Conservation (phyloP, 1,284 basidiomycete genomes). For the Leccinum cinnamomeum region DNA sequence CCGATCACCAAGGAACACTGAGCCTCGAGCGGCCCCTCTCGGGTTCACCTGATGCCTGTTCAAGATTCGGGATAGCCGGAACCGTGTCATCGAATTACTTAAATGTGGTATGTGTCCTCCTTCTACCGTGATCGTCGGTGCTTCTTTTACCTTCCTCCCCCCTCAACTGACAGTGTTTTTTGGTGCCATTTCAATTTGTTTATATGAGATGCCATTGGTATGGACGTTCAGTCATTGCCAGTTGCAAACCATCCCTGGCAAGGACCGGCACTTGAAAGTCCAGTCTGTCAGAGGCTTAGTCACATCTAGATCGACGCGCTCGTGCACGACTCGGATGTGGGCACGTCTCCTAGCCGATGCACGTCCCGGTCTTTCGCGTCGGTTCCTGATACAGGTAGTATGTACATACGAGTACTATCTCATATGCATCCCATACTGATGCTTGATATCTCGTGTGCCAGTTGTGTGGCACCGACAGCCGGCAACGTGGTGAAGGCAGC, state of each 20-base stretch:
- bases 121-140: not conserved
- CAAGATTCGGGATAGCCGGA: not conserved
- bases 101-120: not conserved
- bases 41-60: not conserved
- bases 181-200: not conserved
- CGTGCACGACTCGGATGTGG: not conserved
- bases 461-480: not conserved
- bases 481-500: not conserved
- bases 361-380: not conserved
- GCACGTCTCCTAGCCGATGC: not conserved
- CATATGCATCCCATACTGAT: not conserved
- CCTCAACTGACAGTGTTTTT: not conserved
- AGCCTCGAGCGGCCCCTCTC: not conserved
- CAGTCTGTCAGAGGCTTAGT: not conserved
- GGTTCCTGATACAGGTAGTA: not conserved
- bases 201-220: not conserved
- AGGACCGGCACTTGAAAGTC: not conserved
- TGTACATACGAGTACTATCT: not conserved
- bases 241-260: not conserved
- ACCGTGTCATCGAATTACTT: not conserved
- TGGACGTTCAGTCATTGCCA: not conserved
- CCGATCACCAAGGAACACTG: not conserved
- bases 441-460: not conserved
- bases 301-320: not conserved
- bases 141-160: not conserved